Conservation (phyloP, 2,329 filamentous ascomycete genomes). For the Fusarium kyushuense region DNA sequence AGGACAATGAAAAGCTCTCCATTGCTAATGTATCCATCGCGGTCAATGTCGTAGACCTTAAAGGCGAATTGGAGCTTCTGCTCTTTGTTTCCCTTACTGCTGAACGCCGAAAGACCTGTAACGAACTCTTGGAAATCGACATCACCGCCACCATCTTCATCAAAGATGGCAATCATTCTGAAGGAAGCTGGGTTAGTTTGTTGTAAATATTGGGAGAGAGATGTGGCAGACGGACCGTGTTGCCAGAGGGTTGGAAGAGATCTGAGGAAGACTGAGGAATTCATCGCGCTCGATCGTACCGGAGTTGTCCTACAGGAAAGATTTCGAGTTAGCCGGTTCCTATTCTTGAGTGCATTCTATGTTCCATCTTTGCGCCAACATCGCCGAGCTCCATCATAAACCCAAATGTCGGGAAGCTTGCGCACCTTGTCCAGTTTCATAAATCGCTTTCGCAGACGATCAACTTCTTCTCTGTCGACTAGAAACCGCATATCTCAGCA, state of each 20-base stretch:
- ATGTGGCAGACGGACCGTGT: constrained; percentile 73
- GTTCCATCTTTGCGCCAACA: not conserved
- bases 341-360: not conserved
- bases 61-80: constrained; percentile 98
- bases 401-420: constrained; percentile 20
- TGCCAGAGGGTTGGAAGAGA: constrained; percentile 96
- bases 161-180: constrained; percentile 99
- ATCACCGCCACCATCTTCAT: constrained; percentile 96
- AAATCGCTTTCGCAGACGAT: constrained; percentile 94
- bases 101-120: constrained; percentile 93
- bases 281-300: constrained; percentile 99
- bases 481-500: constrained; percentile 30
- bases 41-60: constrained; percentile 99
- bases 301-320: constrained; percentile 81
- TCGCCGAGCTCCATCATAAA: constrained; percentile 2
- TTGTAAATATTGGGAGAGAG: not conserved
- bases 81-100: constrained; percentile 98
- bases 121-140: constrained; percentile 99
- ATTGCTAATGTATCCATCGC: constrained; percentile 98
- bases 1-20: constrained; percentile 98
- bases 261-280: constrained; percentile 95
- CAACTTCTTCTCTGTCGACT: constrained; percentile 98
- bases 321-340: constrained; percentile 11
- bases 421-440: constrained; percentile 98
- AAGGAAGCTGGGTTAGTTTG: constrained; percentile 17